These are phyloP conservation scores for Mucor circinelloides DNA, from an alignment of 371 early-diverging fungal genomes.

Conservation along the genomic window DNA sequence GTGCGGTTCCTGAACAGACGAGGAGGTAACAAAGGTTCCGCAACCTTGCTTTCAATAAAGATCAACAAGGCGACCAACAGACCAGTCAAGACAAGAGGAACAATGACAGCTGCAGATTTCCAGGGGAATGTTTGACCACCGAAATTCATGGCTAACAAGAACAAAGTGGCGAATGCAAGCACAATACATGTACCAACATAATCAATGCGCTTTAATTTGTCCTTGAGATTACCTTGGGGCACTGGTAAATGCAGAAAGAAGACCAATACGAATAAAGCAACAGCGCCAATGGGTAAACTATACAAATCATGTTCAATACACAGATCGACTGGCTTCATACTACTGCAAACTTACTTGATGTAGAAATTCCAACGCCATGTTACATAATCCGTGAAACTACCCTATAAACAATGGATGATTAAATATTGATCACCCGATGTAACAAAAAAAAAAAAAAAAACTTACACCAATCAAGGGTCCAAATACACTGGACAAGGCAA, in stretches of 20 bases:
- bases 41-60: conserved; percentile 50
- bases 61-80: conserved; percentile 43
- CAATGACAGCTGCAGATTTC: conserved; percentile 65
- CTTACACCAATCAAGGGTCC: conserved; percentile 52
- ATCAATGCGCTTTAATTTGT: conserved; percentile 47
- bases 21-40: conserved; percentile 59
- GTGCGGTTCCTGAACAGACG: conserved; percentile 53
- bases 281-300: conserved; percentile 52
- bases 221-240: conserved; percentile 31
- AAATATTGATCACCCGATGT: neutral
- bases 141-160: conserved; percentile 51
- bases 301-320: conserved; percentile 11
- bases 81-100: conserved; percentile 53
- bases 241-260: conserved; percentile 33
- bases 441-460: no score
- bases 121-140: conserved; percentile 62
- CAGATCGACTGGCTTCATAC: conserved; percentile 5
- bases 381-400: conserved; percentile 39
- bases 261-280: conserved; percentile 37
- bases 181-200: conserved; percentile 43
- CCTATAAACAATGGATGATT: conserved; percentile 19
- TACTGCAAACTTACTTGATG: conserved; percentile 37
- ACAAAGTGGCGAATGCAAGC: conserved; percentile 41
- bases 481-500: conserved; percentile 49
- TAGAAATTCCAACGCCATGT: conserved; percentile 46